Conservation (phyloP, 202 grass and related monocot species). For the Cymbopogon flexuosus region DNA sequence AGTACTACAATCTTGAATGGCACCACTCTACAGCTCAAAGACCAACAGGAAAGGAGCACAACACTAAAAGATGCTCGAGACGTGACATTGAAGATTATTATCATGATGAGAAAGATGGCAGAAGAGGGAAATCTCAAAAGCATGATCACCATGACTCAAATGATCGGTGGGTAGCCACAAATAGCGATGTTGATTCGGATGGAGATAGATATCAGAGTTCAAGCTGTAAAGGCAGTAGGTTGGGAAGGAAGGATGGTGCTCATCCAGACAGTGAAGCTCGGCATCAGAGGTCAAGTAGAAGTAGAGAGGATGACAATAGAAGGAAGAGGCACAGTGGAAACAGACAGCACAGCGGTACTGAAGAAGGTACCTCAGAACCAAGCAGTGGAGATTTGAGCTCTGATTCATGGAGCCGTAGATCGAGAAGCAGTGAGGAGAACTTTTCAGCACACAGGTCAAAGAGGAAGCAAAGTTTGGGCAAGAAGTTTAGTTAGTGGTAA, state of each 20-base stretch:
- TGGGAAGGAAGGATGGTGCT: conserved; percentile 18
- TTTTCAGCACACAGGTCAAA: conserved; percentile 1
- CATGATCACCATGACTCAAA: background rate
- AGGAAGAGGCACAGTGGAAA: conserved; percentile 26
- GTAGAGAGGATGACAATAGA: conserved; percentile 24
- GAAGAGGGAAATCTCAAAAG: conserved; percentile 13
- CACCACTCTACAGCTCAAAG: background rate
- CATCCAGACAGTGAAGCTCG: conserved; percentile 22
- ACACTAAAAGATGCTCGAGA: conserved; percentile 14
- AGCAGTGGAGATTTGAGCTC: conserved; percentile 10
- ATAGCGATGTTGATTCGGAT: conserved; percentile 44
- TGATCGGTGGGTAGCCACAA: conserved; percentile 47
- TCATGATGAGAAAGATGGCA: conserved; percentile 12
- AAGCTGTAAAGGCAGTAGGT: background rate
- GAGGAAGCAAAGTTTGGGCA: conserved; percentile 9
- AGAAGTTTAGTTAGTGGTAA: background rate
- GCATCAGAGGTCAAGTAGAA: conserved; percentile 25
- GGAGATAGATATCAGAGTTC: conserved; percentile 3
- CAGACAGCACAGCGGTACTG: background rate
- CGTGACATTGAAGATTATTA: conserved; percentile 1
- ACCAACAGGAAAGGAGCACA: conserved; percentile 10
- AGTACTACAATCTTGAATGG: conserved; percentile 15
- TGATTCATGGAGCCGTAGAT: conserved; percentile 5
- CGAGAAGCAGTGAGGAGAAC: conserved; percentile 36
- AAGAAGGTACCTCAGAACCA: conserved; percentile 4